A percentile compares a stretch with the other conserved stretches of the same genome.
These are phyloP conservation scores for Mariannaea sp. DNA, from an alignment of 2,329 filamentous ascomycete genomes.

Conservation along the genomic window DNA sequence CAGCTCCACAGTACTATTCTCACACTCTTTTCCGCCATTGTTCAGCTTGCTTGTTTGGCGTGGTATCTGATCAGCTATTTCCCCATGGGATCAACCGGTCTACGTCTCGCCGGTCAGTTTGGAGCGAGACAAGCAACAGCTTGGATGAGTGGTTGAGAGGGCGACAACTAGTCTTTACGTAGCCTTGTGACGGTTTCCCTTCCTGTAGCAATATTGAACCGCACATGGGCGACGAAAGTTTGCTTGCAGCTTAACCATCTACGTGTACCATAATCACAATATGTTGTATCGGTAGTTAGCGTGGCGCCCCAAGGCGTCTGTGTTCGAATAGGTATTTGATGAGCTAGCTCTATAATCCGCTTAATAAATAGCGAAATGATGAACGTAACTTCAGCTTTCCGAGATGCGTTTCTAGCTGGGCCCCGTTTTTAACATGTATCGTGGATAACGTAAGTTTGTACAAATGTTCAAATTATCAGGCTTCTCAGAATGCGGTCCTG, in stretches of 20 bases:
- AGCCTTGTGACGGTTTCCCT: not conserved
- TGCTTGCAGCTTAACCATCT: not conserved
- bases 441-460: too few relatives aligned
- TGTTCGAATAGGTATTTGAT: not conserved
- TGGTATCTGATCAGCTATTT: conserved; percentile 99
- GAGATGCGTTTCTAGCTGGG: too few relatives aligned
- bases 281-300: not conserved
- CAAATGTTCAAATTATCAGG: too few relatives aligned
- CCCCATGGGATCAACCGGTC: conserved; percentile 89
- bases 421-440: too few relatives aligned
- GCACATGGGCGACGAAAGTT: not conserved
- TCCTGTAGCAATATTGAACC: conserved; percentile 2
- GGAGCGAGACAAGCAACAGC: conserved; percentile 82
- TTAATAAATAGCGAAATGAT: not conserved
- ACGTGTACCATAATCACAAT: conserved; percentile 2
- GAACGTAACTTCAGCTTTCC: too few relatives aligned
- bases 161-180: too few relatives aligned
- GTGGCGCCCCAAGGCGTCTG: not conserved
- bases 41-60: conserved; percentile 80
- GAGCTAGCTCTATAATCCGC: not conserved
- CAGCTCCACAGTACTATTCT: conserved; percentile 84
- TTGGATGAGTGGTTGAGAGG: conserved; percentile 77
- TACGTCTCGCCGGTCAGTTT: conserved; percentile 85
- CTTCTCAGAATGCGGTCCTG: too few relatives aligned
- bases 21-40: conserved; percentile 80